Evolutionary conservation across 805 yeast genomes (phyloP).

Genomic region (Candida bentonensis): DNA sequence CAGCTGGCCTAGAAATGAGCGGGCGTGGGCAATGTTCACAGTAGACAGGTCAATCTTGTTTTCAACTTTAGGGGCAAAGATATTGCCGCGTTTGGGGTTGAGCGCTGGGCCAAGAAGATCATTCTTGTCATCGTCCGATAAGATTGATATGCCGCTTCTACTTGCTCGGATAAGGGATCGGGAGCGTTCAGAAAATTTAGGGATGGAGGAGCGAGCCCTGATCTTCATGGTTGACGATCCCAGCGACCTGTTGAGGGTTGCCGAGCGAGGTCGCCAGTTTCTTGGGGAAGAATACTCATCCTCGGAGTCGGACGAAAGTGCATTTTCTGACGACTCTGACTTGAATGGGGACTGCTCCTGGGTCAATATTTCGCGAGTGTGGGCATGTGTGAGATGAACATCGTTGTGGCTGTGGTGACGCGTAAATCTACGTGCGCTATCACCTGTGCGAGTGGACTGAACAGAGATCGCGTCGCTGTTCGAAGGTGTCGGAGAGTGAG

Average conservation of each 20-base stretch:
- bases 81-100: conserved; percentile 1
- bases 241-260: background rate
- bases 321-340: background rate
- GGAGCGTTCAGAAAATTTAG: background rate
- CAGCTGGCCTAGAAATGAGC: conserved; percentile 13
- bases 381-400: too few species aligned
- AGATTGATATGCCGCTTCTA: background rate
- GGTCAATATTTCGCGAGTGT: background rate
- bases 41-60: background rate
- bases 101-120: background rate
- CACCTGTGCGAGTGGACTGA: background rate
- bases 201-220: background rate
- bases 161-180: conserved; percentile 1
- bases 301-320: background rate
- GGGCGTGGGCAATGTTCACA: background rate
- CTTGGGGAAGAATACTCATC: background rate
- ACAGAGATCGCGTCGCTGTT: background rate
- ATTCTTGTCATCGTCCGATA: conserved; percentile 6
- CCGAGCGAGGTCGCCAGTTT: background rate
- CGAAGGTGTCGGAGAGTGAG: background rate
- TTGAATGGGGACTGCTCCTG: background rate
- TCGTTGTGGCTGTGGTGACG: background rate
- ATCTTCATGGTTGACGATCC: background rate
- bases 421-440: background rate
- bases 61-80: background rate